A percentile compares a stretch with the other conserved stretches of the same genome.
These are phyloP conservation scores for Linnemannia zychae DNA, from an alignment of 192 early-diverging fungal genomes.

Conservation along the genomic window DNA sequence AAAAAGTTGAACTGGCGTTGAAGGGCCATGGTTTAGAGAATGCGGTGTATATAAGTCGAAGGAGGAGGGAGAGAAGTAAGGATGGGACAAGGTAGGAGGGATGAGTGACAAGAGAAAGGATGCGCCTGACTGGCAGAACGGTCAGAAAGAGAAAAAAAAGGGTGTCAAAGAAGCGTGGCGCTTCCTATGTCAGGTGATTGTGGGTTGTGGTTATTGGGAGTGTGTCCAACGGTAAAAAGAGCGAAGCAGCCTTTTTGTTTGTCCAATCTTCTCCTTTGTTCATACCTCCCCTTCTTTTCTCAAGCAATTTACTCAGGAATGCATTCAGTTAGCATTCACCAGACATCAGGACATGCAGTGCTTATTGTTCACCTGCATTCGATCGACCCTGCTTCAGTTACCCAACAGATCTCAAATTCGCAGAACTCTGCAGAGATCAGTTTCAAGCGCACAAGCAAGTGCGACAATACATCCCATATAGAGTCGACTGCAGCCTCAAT, in stretches of 20 bases:
- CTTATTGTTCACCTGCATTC: conserved; percentile 18
- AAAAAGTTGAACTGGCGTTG: conserved; percentile 82
- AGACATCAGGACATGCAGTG: conserved; percentile 40
- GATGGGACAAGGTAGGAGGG: too few relatives aligned
- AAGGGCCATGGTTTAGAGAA: conserved; percentile 20
- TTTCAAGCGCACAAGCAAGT: not conserved
- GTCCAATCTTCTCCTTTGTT: not conserved
- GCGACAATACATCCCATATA: too few relatives aligned
- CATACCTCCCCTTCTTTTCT: not conserved
- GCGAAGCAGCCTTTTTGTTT: not conserved
- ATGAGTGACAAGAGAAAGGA: not conserved
- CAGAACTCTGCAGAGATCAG: not conserved
- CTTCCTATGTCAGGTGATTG: conserved; percentile 2
- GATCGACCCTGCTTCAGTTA: conserved; percentile 28
- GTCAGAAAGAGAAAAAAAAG: not conserved
- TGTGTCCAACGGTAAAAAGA: not conserved
- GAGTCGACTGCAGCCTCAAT: not conserved
- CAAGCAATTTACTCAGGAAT: not conserved
- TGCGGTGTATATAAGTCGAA: not conserved
- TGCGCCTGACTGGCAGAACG: conserved; percentile 2
- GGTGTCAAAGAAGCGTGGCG: not conserved
- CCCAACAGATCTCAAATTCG: not conserved
- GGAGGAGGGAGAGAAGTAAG: not conserved
- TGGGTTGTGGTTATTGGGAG: not conserved
- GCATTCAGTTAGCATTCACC: conserved; percentile 26